Conservation (phyloP, 768 basidiomycete species). For the Lyophyllum semitale region DNA sequence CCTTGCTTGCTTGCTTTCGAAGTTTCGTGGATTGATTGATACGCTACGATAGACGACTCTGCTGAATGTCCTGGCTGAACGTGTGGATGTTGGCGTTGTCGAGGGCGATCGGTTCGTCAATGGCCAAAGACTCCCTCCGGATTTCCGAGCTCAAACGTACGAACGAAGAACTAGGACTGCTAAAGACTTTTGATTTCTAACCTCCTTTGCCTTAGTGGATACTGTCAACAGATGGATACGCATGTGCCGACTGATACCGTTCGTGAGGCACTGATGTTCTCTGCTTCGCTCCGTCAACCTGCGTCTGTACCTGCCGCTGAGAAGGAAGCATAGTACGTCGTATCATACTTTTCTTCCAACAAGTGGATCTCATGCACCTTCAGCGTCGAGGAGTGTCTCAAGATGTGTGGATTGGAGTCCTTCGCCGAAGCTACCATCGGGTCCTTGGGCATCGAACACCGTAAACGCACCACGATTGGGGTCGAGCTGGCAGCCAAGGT, state of each 20-base stretch:
- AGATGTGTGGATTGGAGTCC: slow-evolving; percentile 64
- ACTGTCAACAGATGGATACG: slow-evolving; percentile 85
- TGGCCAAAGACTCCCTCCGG: slow-evolving; percentile 48
- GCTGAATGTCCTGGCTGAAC: slow-evolving; percentile 57
- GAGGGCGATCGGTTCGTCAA: slow-evolving; percentile 57
- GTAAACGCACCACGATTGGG: slow-evolving; percentile 83
- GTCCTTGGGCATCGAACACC: slow-evolving; percentile 65
- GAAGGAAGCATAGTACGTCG: slow-evolving; percentile 76
- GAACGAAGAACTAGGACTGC: no score
- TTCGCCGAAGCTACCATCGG: slow-evolving; percentile 70
- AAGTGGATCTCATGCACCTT: not conserved
- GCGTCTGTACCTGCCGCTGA: slow-evolving; percentile 60
- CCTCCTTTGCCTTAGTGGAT: slow-evolving; percentile 54
- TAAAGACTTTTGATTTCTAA: not conserved
- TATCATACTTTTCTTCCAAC: not conserved
- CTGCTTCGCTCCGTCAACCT: slow-evolving; percentile 80
- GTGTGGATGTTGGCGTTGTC: slow-evolving; percentile 47
- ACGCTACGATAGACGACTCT: slow-evolving; percentile 45
- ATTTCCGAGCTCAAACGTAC: slow-evolving; percentile 66
- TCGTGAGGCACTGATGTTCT: slow-evolving; percentile 78
- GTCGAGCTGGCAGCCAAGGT: slow-evolving; percentile 89
- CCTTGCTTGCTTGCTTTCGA: not conserved
- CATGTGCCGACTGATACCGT: slow-evolving; percentile 78
- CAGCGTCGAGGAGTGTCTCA: slow-evolving; percentile 49
- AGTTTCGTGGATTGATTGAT: no score